Evolutionary conservation across 352 stramenopile species (phyloP), one percentile per base, ranked within the genome.

Genomic region (Globisporangium perplexum): DNA sequence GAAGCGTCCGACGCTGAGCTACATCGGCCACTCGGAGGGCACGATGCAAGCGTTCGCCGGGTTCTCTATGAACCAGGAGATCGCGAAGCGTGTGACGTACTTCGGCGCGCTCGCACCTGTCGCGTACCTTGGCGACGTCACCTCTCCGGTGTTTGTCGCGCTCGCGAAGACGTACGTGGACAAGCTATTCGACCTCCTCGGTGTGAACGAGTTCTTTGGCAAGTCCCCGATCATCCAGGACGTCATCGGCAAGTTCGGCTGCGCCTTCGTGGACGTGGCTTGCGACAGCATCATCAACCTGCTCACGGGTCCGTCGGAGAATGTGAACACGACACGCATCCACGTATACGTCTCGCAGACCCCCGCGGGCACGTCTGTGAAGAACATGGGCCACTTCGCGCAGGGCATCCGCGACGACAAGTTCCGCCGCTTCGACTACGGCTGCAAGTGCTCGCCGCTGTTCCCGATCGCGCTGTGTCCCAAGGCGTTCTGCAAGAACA

Each of bases 261-360:
- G 74, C 46, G 68, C 71, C 11, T 74, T 77, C 47, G 49, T 72
- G 43, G 60, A 71, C 20, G 64, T 61, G n/a, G 53, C 69, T 4
- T 82, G 74, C 42, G 61, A 76, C 50, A 68, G 47, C 6, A 58
- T 74, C 45, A 69, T 81, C 60, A 69, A 77, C 23, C 56, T 62
- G 28, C 56, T 85, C 48, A 69, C 60, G 22, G 71, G 71, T 7
- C 63, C 62, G 4, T 80, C 74, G 3, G 47, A 69, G 30, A 77
- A 81, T 53, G 47, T 83, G 45, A 86, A 86, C 63, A 49, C 55
- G 20, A 69, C 63, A 20, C 68, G 71, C 5, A 76, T 82, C 33
- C 71, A 77, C 26, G 74, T 82, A 15, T 85, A 85, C 53, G 51
- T 85, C 39, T 63, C 69, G 22, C 71, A 85, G 57, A 85, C 71